These are phyloP conservation scores for Capsicum baccatum DNA, from an alignment of 257 asterid species.

Conservation along the genomic window DNA sequence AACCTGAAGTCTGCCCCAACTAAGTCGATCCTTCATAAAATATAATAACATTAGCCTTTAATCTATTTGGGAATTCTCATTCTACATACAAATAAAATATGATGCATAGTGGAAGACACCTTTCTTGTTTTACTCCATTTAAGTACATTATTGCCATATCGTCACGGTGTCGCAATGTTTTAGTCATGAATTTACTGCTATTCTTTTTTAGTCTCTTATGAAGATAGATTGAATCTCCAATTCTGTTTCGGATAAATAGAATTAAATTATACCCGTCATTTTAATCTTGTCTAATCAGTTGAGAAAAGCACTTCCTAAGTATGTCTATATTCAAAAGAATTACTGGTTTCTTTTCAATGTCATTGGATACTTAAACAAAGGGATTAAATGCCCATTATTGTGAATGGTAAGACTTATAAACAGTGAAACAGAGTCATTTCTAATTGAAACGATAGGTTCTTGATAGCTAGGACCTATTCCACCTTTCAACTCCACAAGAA, in stretches of 20 bases:
- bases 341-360: neutral
- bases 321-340: neutral
- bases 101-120: constrained; percentile 28
- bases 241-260: neutral
- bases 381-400: neutral
- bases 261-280: neutral
- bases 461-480: neutral
- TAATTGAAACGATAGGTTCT: neutral
- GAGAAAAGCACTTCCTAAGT: neutral
- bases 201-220: neutral
- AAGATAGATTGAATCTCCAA: neutral
- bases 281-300: constrained; percentile 5
- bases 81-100: constrained; percentile 21
- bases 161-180: constrained; percentile 29
- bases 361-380: neutral
- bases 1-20: neutral
- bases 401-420: constrained; percentile 18
- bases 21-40: neutral
- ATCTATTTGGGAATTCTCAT: neutral
- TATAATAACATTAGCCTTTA: constrained; percentile 6
- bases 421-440: constrained; percentile 23
- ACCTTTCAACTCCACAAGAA: constrained; percentile 17
- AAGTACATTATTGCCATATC: constrained; percentile 8
- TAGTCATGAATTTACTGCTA: constrained; percentile 22
- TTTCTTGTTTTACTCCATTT: constrained; percentile 28